Percentiles rank a stretch among this genome's conserved stretches.
Conservation (phyloP, 495 filamentous ascomycete genomes). For the Parmelia sp. region DNA sequence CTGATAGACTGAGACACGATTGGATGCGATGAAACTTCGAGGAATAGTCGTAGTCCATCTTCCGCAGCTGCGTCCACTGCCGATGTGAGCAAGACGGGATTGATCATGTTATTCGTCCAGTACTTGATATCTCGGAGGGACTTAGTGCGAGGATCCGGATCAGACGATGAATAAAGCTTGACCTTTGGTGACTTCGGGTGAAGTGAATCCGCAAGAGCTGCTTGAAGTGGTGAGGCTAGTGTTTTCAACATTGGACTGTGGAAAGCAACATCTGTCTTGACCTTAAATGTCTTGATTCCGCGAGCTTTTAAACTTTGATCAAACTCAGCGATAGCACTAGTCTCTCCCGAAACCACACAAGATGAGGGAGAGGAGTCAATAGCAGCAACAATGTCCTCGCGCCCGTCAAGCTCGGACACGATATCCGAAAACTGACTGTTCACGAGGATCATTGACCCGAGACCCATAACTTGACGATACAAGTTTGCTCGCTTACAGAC, state of each 20-base stretch:
- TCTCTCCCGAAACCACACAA: conserved; percentile 35
- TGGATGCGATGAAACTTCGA: conserved; percentile 36
- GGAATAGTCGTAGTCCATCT: conserved; percentile 32
- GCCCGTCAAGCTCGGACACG: conserved; percentile 18
- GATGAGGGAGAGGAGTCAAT: conserved; percentile 40
- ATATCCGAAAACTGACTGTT: conserved; percentile 40
- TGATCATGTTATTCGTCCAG: conserved; percentile 32
- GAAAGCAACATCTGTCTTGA: conserved; percentile 34
- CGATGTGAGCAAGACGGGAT: conserved; percentile 27
- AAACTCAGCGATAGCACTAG: conserved; percentile 23
- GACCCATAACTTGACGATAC: conserved; percentile 39
- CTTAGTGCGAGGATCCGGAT: conserved; percentile 24
- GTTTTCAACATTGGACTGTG: conserved; percentile 26
- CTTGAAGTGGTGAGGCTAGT: too few species aligned
- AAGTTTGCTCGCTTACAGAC: conserved; percentile 33
- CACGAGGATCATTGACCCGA: conserved; percentile 48
- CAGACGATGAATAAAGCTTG: conserved; percentile 38
- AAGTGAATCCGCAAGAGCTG: conserved; percentile 21
- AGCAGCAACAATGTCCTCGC: conserved; percentile 32
- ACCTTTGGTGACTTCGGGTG: conserved; percentile 25
- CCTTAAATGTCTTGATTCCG: conserved; percentile 28
- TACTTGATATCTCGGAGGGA: conserved; percentile 26
- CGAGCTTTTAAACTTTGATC: conserved; percentile 18
- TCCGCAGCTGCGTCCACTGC: conserved; percentile 34
- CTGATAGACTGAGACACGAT: conserved; percentile 34